phyloP scores from a whole-genome alignment of 2,329 filamentous ascomycete genomes.

The Penicillium sp. region DNA sequence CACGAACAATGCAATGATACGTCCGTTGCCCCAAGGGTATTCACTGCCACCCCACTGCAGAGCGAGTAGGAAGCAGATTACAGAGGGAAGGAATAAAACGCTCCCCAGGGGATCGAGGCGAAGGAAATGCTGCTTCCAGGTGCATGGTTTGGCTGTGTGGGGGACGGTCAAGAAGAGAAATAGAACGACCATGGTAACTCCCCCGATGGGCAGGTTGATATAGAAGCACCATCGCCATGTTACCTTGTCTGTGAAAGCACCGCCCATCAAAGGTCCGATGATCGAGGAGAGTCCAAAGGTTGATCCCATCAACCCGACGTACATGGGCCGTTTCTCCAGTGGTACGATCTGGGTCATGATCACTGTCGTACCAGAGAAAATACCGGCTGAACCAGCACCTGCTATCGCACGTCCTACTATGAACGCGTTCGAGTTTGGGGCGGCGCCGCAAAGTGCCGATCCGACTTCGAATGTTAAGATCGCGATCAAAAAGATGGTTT shows the following conservation, averaged over 20 bases:
- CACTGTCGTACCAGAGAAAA: slow-evolving; percentile 29
- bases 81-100: slow-evolving; percentile 28
- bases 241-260: slow-evolving; percentile 43
- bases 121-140: slow-evolving; percentile 38
- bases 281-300: slow-evolving; percentile 55
- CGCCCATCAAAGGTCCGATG: slow-evolving; percentile 43
- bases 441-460: slow-evolving; percentile 36
- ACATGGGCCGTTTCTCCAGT: slow-evolving; percentile 50
- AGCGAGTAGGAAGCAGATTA: slow-evolving; percentile 24
- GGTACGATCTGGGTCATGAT: slow-evolving; percentile 43
- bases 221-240: slow-evolving; percentile 44
- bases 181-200: slow-evolving; percentile 44
- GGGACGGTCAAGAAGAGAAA: slow-evolving; percentile 42
- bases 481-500: slow-evolving; percentile 35
- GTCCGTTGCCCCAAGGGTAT: slow-evolving; percentile 23
- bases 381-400: slow-evolving; percentile 35
- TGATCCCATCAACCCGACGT: slow-evolving; percentile 47
- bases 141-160: slow-evolving; percentile 25
- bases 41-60: slow-evolving; percentile 25
- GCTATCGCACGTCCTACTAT: slow-evolving; percentile 39
- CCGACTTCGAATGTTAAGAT: slow-evolving; percentile 40
- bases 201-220: slow-evolving; percentile 44
- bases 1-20: slow-evolving; percentile 24
- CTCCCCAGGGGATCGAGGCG: slow-evolving; percentile 38
- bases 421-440: slow-evolving; percentile 31